Conservation (phyloP, 164 flowering plant species). For the Hamamelis virginiana region DNA sequence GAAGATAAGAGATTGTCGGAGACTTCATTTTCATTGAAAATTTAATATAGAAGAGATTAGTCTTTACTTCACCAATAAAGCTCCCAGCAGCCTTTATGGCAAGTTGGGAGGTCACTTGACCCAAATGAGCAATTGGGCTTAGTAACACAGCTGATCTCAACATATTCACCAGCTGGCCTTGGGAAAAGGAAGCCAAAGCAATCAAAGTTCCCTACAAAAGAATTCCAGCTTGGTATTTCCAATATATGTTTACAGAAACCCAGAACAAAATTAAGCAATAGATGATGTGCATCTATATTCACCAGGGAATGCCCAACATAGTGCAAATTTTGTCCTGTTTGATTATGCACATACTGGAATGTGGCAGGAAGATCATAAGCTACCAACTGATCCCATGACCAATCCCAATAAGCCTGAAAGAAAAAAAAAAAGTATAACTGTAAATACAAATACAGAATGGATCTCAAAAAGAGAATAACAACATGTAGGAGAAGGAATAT, state of each 20-base stretch:
- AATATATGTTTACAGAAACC: background rate
- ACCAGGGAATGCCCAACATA: conserved; percentile 90
- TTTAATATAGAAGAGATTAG: background rate
- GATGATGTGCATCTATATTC: background rate
- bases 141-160: conserved; percentile 70
- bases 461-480: background rate
- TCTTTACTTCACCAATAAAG: conserved; percentile 54
- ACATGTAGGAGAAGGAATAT: background rate
- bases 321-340: conserved; percentile 64
- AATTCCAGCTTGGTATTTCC: background rate
- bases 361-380: conserved; percentile 70
- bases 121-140: conserved; percentile 70
- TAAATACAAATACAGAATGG: background rate
- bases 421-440: too few species aligned
- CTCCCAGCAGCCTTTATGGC: conserved; percentile 47
- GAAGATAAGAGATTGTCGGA: too few species aligned
- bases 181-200: conserved; percentile 66
- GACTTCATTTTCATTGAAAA: background rate
- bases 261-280: background rate
- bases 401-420: conserved; percentile 73
- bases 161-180: conserved; percentile 37
- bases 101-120: conserved; percentile 52
- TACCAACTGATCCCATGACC: conserved; percentile 91
- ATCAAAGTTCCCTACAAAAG: conserved; percentile 65
- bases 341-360: conserved; percentile 47